Evolutionary conservation across 1,284 basidiomycete species (phyloP).

Genomic region (Erythrobasidium hasegawianum): DNA sequence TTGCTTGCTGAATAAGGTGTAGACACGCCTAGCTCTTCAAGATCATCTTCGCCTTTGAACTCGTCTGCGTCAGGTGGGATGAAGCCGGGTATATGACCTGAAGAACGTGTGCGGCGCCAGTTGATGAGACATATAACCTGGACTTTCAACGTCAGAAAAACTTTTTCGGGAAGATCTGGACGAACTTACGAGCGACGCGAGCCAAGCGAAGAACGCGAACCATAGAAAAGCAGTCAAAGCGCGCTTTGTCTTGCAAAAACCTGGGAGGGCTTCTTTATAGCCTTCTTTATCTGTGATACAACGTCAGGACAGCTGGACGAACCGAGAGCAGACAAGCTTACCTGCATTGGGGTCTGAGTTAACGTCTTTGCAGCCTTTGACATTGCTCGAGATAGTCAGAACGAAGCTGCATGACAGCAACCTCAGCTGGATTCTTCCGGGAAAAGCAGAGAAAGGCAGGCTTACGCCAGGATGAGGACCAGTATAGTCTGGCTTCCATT

Average conservation of each 20-base stretch:
- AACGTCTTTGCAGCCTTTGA: conserved; percentile 31
- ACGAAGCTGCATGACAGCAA: conserved; percentile 21
- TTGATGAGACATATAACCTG: conserved; percentile 10
- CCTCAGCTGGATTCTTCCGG: neutral
- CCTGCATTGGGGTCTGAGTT: conserved; percentile 14
- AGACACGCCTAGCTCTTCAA: neutral
- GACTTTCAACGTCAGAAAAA: neutral
- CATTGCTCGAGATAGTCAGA: conserved; percentile 32
- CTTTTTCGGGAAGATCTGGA: neutral
- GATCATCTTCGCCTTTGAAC: conserved; percentile 13
- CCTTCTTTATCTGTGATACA: conserved; percentile 20
- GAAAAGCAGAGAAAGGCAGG: neutral
- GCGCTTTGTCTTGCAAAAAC: conserved; percentile 32
- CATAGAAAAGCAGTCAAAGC: conserved; percentile 36
- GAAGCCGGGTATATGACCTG: conserved; percentile 15
- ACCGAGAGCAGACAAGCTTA: neutral
- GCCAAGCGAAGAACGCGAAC: conserved; percentile 35
- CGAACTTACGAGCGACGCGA: conserved; percentile 24
- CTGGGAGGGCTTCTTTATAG: conserved; percentile 26
- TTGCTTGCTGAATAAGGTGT: neutral
- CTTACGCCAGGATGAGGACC: conserved; percentile 32
- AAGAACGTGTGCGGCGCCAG: conserved; percentile 19
- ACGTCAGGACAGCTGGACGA: neutral
- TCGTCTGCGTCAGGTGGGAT: conserved; percentile 24
- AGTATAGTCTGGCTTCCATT: conserved; percentile 14